A percentile compares a stretch with the other conserved stretches of the same genome.
Conservation (phyloP, 345 rosid genomes). For the Heritiera littoralis region DNA sequence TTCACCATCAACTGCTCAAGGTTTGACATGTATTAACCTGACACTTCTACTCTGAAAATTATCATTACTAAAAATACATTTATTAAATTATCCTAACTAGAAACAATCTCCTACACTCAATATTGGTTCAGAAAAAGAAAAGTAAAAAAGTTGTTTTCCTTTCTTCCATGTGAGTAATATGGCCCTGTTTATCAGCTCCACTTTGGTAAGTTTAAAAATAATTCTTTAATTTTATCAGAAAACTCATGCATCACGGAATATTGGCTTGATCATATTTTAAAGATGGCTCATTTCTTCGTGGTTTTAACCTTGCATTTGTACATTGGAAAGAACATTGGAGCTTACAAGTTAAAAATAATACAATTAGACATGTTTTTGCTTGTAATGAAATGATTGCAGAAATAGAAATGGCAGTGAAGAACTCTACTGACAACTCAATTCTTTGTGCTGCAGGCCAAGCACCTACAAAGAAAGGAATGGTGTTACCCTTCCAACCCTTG, state of each 20-base stretch:
- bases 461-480: constrained; percentile 51
- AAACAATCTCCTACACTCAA: background rate
- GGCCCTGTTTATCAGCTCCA: no score
- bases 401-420: constrained; percentile 34
- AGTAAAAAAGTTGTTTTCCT: no score
- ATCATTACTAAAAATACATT: background rate
- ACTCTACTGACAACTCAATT: constrained; percentile 8
- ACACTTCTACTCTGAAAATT: background rate
- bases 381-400: constrained; percentile 27
- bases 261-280: no score
- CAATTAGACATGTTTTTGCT: background rate
- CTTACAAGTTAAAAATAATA: background rate
- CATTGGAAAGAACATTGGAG: background rate
- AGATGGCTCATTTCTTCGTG: background rate
- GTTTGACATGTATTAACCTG: constrained; percentile 16
- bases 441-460: constrained; percentile 10
- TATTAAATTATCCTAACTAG: background rate
- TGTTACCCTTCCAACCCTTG: constrained; percentile 75
- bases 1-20: constrained; percentile 20
- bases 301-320: background rate
- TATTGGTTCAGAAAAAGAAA: background rate
- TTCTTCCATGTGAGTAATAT: no score
- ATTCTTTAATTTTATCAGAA: no score
- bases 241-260: no score
- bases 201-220: no score